A percentile compares a stretch with the other conserved stretches of the same genome.
Conservation (phyloP, 2,329 filamentous ascomycete species). For the Aspergillus sp. region DNA sequence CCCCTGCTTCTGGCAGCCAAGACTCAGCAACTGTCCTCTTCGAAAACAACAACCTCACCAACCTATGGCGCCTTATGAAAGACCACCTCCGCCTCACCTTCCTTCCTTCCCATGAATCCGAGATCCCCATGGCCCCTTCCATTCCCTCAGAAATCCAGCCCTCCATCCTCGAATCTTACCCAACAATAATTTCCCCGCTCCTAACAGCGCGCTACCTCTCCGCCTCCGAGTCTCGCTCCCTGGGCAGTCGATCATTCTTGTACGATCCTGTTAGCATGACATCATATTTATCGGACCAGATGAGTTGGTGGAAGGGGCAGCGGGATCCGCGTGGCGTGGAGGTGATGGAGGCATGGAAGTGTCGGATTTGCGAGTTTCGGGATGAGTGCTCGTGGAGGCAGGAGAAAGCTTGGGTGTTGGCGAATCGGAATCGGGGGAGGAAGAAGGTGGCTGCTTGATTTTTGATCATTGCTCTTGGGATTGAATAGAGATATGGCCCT, state of each 20-base stretch:
- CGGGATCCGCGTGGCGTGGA: slow-evolving; percentile 66
- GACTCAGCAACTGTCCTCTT: slow-evolving; percentile 48
- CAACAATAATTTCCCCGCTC: slow-evolving; percentile 38
- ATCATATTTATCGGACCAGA: slow-evolving; percentile 59
- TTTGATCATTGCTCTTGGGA: no score
- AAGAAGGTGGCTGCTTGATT: slow-evolving; percentile 5
- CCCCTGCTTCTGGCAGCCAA: slow-evolving; percentile 24
- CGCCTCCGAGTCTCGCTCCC: slow-evolving; percentile 20
- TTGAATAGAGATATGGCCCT: no score
- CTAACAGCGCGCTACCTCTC: slow-evolving; percentile 40
- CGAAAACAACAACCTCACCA: slow-evolving; percentile 52
- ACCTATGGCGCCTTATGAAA: slow-evolving; percentile 59
- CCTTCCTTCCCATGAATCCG: slow-evolving; percentile 16
- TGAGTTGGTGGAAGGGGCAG: slow-evolving; percentile 84
- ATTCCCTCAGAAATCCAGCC: slow-evolving; percentile 30
- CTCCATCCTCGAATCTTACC: slow-evolving; percentile 26
- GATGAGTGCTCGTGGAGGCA: slow-evolving; percentile 72
- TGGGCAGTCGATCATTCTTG: slow-evolving; percentile 56
- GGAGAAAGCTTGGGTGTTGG: slow-evolving; percentile 56
- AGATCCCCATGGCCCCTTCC: slow-evolving; percentile 17
- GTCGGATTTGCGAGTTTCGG: slow-evolving; percentile 73
- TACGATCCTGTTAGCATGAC: slow-evolving; percentile 61
- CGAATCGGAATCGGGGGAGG: slow-evolving; percentile 25
- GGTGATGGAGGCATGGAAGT: slow-evolving; percentile 84
- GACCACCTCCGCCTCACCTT: slow-evolving; percentile 51